Evolutionary conservation across 1,284 basidiomycete species (phyloP).

Genomic region (Cryptococcus depauperatus): DNA sequence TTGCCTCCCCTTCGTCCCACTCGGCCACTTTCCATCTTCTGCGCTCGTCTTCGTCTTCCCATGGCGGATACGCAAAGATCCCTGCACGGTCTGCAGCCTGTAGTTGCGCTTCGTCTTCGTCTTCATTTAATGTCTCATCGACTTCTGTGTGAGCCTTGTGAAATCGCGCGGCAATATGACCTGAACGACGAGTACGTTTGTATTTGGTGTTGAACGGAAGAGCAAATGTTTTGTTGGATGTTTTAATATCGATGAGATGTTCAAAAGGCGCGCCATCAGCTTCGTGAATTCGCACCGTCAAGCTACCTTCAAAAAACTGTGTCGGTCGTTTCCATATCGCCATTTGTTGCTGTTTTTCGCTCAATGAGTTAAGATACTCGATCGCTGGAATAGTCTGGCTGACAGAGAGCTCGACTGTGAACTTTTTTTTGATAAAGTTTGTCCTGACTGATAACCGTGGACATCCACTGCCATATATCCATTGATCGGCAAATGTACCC

Average conservation of each 20-base stretch:
- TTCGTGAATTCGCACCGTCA: constrained; percentile 98
- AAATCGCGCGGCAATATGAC: constrained; percentile 69
- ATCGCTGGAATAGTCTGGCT: constrained; percentile 74
- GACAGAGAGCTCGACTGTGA: constrained; percentile 94
- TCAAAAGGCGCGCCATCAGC: constrained; percentile 99
- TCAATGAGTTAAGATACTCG: constrained; percentile 9
- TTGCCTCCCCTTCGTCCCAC: constrained; percentile 96
- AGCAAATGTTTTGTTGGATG: constrained; percentile 80
- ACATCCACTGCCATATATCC: constrained; percentile 97
- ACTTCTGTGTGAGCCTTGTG: constrained; percentile 76
- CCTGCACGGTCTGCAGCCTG: constrained; percentile 69
- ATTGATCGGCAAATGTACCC: constrained; percentile 87
- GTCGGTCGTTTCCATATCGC: constrained; percentile 71
- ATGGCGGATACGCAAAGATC: constrained; percentile 89
- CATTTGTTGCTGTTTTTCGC: constrained; percentile 17
- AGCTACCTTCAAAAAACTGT: constrained; percentile 86
- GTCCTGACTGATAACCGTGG: constrained; percentile 84
- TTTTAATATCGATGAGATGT: constrained; percentile 88
- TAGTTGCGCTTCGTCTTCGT: constrained; percentile 70
- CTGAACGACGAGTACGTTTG: constrained; percentile 76
- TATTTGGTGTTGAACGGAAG: constrained; percentile 99
- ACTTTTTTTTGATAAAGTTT: constrained; percentile 94
- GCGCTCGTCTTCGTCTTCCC: constrained; percentile 81
- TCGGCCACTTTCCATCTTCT: constrained; percentile 94
- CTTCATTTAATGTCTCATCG: constrained; percentile 56